Conservation (phyloP, 2,329 filamentous ascomycete species). For the Nothomitra cinnamomea region DNA sequence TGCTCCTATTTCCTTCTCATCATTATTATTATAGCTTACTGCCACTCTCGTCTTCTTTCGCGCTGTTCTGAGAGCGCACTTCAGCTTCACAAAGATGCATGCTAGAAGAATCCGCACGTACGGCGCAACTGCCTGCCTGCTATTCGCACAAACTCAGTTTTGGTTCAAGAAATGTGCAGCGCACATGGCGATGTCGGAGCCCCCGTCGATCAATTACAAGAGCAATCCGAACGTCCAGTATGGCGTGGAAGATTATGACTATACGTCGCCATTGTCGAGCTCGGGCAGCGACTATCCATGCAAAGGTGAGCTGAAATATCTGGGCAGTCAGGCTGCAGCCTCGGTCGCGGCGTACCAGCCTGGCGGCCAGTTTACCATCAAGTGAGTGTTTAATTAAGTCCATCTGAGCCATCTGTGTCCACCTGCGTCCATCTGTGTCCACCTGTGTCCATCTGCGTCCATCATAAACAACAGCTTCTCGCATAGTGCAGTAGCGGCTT, state of each 20-base stretch:
- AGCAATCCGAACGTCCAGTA: conserved; percentile 28
- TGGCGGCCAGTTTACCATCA: neutral
- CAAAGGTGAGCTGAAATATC: conserved; percentile 37
- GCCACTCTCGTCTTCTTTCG: too few species aligned
- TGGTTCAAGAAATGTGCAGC: conserved; percentile 3
- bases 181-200: conserved; percentile 40
- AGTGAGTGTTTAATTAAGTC: neutral
- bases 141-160: neutral
- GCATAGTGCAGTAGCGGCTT: neutral
- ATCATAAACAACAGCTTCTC: neutral
- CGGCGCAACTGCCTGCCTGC: neutral
- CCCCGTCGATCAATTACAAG: conserved; percentile 34
- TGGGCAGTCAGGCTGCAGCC: neutral
- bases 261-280: conserved; percentile 48
- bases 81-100: too few species aligned
- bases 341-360: neutral
- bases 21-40: too few species aligned
- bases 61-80: too few species aligned
- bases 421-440: too few species aligned
- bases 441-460: too few species aligned
- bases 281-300: conserved; percentile 64
- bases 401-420: too few species aligned
- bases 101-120: neutral
- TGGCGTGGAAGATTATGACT: conserved; percentile 47
- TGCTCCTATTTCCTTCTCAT: neutral